phyloP scores from a whole-genome alignment of 306 rosid genomes.

The Clitoria ternatea region DNA sequence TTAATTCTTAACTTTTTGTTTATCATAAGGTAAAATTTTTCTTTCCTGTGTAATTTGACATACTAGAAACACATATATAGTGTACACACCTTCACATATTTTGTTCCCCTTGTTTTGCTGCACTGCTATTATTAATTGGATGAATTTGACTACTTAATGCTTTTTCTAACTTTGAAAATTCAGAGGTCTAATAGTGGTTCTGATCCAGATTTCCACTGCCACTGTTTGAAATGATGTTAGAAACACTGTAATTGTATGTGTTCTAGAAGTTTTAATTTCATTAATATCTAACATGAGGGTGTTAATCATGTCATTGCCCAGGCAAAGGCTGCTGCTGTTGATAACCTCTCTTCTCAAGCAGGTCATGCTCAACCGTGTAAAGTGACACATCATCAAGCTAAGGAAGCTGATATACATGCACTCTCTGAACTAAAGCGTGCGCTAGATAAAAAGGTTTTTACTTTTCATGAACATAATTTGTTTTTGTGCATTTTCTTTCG shows the following conservation, averaged over 20 bases:
- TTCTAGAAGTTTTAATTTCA: not conserved
- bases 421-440: slow-evolving; percentile 54
- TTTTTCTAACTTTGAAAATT: not conserved
- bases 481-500: slow-evolving; percentile 8
- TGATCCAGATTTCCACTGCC: slow-evolving; percentile 13
- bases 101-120: not conserved
- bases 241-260: not conserved
- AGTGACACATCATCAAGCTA: slow-evolving; percentile 50
- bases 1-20: not conserved
- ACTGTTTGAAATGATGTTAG: not conserved
- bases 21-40: not conserved
- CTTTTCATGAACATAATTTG: slow-evolving; percentile 1
- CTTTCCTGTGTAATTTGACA: too few relatives aligned
- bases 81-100: not conserved
- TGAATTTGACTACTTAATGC: not conserved
- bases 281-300: slow-evolving; percentile 32
- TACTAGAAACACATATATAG: too few relatives aligned
- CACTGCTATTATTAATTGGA: slow-evolving; percentile 1
- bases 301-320: slow-evolving; percentile 28
- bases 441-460: slow-evolving; percentile 69
- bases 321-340: slow-evolving; percentile 34
- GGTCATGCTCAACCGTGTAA: slow-evolving; percentile 36
- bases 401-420: slow-evolving; percentile 68
- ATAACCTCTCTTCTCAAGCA: slow-evolving; percentile 35
- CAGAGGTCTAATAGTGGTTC: not conserved